Percentiles rank a stretch among this genome's conserved stretches.
phyloP scores from a whole-genome alignment of 257 asterid genomes.

The Anisodus acutangulus region DNA sequence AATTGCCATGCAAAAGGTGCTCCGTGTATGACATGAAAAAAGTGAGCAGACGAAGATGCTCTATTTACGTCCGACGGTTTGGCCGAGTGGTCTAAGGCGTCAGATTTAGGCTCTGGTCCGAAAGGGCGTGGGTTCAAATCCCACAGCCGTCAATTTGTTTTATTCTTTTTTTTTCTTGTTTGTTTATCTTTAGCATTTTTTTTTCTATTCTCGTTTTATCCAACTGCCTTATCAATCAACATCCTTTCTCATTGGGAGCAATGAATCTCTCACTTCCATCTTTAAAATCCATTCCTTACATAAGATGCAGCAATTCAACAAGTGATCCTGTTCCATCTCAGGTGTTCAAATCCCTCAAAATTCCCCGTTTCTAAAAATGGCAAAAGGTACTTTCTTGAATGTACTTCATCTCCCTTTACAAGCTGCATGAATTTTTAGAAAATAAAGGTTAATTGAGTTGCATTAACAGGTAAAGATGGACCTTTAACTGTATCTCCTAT shows the following conservation, averaged over 20 bases:
- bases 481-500: slow-evolving; percentile 83
- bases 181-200: too few species aligned
- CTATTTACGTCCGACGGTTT: slow-evolving; percentile 43
- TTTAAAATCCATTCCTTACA: neutral
- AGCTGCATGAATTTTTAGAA: neutral
- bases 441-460: slow-evolving; percentile 5
- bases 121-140: slow-evolving; percentile 99
- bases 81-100: slow-evolving; percentile 99
- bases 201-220: neutral
- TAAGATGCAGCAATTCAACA: slow-evolving; percentile 42
- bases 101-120: slow-evolving; percentile 99
- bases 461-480: slow-evolving; percentile 75
- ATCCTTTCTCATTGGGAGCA: neutral
- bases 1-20: too few species aligned
- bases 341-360: slow-evolving; percentile 43
- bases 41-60: too few species aligned
- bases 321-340: slow-evolving; percentile 30
- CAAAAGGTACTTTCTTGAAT: slow-evolving; percentile 58
- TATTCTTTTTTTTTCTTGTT: too few species aligned
- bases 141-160: slow-evolving; percentile 70
- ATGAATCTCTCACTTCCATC: slow-evolving; percentile 56
- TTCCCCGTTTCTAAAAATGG: slow-evolving; percentile 97
- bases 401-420: neutral
- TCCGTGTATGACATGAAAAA: too few species aligned
- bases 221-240: slow-evolving; percentile 28